Evolutionary conservation across 345 rosid species (phyloP).

Genomic region (Erucastrum elatum): DNA sequence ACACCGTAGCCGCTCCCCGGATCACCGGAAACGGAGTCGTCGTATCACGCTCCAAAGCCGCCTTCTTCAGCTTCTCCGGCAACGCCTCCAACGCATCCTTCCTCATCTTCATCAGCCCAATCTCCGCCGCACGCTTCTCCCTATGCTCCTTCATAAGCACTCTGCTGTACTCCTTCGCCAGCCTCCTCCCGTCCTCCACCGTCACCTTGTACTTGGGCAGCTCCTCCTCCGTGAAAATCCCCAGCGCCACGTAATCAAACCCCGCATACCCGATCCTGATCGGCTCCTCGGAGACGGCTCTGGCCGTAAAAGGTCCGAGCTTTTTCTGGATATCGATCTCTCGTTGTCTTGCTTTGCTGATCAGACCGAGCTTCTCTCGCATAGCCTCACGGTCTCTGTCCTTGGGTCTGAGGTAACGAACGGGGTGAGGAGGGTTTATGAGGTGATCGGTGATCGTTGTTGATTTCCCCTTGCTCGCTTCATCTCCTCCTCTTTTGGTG

Average conservation of each 20-base stretch:
- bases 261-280: background rate
- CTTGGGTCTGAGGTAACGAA: background rate
- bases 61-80: background rate
- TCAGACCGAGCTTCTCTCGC: background rate
- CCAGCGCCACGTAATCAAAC: background rate
- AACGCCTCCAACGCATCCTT: background rate
- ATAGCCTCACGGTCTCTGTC: background rate
- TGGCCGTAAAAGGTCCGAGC: background rate
- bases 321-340: background rate
- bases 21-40: background rate
- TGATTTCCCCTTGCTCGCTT: background rate
- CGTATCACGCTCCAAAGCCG: background rate
- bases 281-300: background rate
- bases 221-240: background rate
- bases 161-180: background rate
- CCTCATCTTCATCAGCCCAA: background rate
- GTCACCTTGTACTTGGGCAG: background rate
- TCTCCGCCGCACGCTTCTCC: background rate
- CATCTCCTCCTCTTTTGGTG: background rate
- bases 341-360: background rate
- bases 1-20: background rate
- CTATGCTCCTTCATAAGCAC: background rate
- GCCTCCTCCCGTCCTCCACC: background rate
- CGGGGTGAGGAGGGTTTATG: background rate
- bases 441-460: background rate